Percentiles rank a stretch among this genome's conserved stretches.
phyloP scores from a whole-genome alignment of 2,329 filamentous ascomycete genomes.

The Botrytis fragariae region DNA sequence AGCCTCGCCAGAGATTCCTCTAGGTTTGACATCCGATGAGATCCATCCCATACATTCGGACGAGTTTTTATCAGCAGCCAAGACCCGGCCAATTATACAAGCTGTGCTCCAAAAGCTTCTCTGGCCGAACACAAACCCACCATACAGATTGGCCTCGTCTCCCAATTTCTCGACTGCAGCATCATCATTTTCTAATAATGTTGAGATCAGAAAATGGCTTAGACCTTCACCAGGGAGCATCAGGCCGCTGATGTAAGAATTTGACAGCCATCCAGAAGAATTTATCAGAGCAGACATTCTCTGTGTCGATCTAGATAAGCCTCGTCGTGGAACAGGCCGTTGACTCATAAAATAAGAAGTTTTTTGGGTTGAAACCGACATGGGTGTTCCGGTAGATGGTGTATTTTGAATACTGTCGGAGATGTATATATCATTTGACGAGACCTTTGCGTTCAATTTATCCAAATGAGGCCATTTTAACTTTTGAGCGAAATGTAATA shows the following conservation, averaged over 20 bases:
- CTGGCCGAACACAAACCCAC: constrained; percentile 60
- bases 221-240: constrained; percentile 63
- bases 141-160: constrained; percentile 59
- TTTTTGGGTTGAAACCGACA: constrained; percentile 35
- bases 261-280: constrained; percentile 63
- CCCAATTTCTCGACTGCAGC: constrained; percentile 58
- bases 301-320: constrained; percentile 27
- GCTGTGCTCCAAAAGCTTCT: constrained; percentile 69
- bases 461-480: constrained; percentile 63
- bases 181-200: constrained; percentile 62
- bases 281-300: constrained; percentile 55
- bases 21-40: constrained; percentile 57
- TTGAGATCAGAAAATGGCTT: constrained; percentile 63
- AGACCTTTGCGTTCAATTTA: constrained; percentile 30
- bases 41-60: constrained; percentile 69
- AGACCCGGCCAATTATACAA: constrained; percentile 62
- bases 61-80: constrained; percentile 60
- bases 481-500: constrained; percentile 62
- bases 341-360: constrained; percentile 37
- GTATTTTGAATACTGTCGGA: constrained; percentile 31
- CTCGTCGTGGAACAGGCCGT: constrained; percentile 24
- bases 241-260: constrained; percentile 64
- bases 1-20: constrained; percentile 48
- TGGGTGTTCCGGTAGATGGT: constrained; percentile 32
- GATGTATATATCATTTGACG: constrained; percentile 37